phyloP scores from a whole-genome alignment of 495 filamentous ascomycete genomes.

The Penicillium argentinense region DNA sequence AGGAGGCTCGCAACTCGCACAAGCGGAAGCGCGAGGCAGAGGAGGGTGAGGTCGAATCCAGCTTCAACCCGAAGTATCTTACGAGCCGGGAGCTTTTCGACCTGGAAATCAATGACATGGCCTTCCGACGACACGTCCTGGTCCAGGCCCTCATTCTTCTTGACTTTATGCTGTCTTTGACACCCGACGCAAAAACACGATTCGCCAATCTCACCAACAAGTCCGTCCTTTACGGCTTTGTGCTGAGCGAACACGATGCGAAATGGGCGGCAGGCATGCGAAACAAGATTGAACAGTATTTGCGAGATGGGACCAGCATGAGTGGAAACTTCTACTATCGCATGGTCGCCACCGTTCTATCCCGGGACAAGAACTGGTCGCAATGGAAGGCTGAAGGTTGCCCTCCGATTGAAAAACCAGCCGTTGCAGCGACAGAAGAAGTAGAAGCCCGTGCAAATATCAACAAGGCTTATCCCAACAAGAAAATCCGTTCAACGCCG shows the following conservation, averaged over 20 bases:
- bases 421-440: slow-evolving; percentile 65
- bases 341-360: slow-evolving; percentile 92
- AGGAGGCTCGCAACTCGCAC: slow-evolving; percentile 59
- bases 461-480: slow-evolving; percentile 62
- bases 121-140: slow-evolving; percentile 88
- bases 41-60: slow-evolving; percentile 62
- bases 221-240: slow-evolving; percentile 79
- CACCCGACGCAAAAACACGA: slow-evolving; percentile 76
- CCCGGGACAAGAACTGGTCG: slow-evolving; percentile 96
- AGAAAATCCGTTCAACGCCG: slow-evolving; percentile 62
- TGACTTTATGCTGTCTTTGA: slow-evolving; percentile 88
- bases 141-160: slow-evolving; percentile 92
- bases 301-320: slow-evolving; percentile 66
- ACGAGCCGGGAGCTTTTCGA: slow-evolving; percentile 94
- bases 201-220: slow-evolving; percentile 73
- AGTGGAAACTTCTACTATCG: slow-evolving; percentile 87
- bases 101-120: slow-evolving; percentile 90
- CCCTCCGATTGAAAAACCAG: slow-evolving; percentile 74
- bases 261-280: slow-evolving; percentile 79
- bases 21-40: slow-evolving; percentile 72
- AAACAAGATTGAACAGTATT: slow-evolving; percentile 70
- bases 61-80: slow-evolving; percentile 95
- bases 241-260: slow-evolving; percentile 76
- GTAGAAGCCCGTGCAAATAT: slow-evolving; percentile 63
- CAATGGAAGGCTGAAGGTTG: slow-evolving; percentile 96